Evolutionary conservation across 129 eudicot species (phyloP).

Genomic region (Rutidosis leptorrhynchoides): DNA sequence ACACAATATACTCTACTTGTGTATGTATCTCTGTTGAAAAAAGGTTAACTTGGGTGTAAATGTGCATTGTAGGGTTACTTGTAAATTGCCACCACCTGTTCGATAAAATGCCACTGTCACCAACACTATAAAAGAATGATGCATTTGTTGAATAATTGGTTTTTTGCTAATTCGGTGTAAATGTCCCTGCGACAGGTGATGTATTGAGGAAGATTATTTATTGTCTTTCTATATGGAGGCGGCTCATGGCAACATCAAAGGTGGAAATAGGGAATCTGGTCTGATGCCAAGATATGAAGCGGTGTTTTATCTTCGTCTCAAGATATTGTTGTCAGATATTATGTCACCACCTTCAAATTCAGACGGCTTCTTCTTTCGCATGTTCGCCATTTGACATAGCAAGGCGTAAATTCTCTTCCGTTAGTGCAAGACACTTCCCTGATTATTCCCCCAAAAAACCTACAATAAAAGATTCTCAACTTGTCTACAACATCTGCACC

Average conservation of each 20-base stretch:
- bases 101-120: conserved; percentile 33
- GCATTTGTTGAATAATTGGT: neutral
- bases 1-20: neutral
- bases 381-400: conserved; percentile 12
- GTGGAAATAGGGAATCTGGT: conserved; percentile 10
- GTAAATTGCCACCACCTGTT: conserved; percentile 21
- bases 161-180: neutral
- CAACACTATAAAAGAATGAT: neutral
- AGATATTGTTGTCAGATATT: conserved; percentile 23
- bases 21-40: neutral
- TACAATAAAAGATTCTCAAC: conserved; percentile 67
- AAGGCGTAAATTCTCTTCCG: conserved; percentile 33
- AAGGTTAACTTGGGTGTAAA: neutral
- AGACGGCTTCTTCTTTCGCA: conserved; percentile 28
- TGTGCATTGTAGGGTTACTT: neutral
- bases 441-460: conserved; percentile 86
- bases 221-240: conserved; percentile 39
- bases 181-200: conserved; percentile 26
- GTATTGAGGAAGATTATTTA: conserved; percentile 31
- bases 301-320: conserved; percentile 28
- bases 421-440: conserved; percentile 56
- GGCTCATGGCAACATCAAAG: conserved; percentile 32
- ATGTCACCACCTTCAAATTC: conserved; percentile 16
- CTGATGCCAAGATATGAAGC: conserved; percentile 61
- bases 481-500: conserved; percentile 58